Conservation (phyloP, 2,329 filamentous ascomycete species). For the Aspergillus aculeatus region DNA sequence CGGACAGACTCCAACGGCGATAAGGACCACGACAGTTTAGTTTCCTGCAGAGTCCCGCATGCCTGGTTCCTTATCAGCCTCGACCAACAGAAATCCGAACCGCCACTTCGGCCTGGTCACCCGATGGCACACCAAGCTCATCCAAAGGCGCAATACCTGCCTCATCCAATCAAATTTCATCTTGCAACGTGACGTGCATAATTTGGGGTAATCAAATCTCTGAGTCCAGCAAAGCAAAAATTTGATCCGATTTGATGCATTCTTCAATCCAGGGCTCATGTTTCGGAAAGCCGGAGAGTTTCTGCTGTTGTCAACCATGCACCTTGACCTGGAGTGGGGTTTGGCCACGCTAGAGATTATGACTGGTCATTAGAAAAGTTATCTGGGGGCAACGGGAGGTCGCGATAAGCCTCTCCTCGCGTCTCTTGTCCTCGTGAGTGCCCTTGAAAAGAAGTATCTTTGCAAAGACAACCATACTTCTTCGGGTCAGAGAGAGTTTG, state of each 20-base stretch:
- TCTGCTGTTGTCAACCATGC: neutral
- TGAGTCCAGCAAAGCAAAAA: neutral
- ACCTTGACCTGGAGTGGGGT: neutral
- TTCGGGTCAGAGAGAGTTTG: neutral
- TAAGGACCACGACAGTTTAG: neutral
- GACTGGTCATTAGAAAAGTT: neutral
- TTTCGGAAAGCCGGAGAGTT: neutral
- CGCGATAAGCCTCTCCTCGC: neutral
- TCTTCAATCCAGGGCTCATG: neutral
- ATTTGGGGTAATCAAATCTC: neutral
- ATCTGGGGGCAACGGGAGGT: neutral
- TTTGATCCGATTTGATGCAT: neutral
- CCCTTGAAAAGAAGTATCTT: neutral
- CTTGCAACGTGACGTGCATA: neutral
- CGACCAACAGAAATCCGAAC: neutral
- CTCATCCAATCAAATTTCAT: neutral
- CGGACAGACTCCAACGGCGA: neutral
- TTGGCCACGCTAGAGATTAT: neutral
- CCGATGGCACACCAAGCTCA: neutral
- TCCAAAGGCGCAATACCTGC: neutral
- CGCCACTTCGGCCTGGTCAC: neutral
- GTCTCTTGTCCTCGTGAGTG: neutral
- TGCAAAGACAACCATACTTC: neutral
- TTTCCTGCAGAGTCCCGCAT: neutral
- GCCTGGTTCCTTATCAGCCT: neutral